phyloP scores from a whole-genome alignment of 164 flowering plant genomes.

The Kingdonia uniflora region DNA sequence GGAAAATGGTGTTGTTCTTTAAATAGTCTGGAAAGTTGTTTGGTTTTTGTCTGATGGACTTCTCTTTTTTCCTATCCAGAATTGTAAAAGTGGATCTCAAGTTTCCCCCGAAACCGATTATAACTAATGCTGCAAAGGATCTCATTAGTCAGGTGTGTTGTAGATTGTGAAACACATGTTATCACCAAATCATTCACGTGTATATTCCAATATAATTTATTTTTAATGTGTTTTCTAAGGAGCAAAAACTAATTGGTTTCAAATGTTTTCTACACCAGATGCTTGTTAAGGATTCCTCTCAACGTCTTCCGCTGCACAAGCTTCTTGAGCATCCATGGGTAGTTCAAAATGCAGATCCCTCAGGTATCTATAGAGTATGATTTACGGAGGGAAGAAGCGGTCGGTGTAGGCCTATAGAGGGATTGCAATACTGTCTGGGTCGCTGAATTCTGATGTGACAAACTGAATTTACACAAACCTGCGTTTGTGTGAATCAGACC shows the following conservation, averaged over 20 bases:
- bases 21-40: too few species aligned
- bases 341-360: constrained; percentile 91
- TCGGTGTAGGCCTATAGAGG: neutral
- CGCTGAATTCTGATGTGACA: too few species aligned
- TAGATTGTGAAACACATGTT: neutral
- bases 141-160: constrained; percentile 74
- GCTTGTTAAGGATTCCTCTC: constrained; percentile 83
- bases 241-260: neutral
- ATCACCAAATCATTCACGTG: too few species aligned
- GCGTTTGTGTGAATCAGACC: too few species aligned
- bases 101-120: constrained; percentile 76
- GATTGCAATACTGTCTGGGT: neutral
- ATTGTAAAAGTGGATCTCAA: constrained; percentile 85
- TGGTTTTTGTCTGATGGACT: too few species aligned
- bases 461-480: too few species aligned
- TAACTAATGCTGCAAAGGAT: constrained; percentile 85
- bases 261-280: constrained; percentile 31
- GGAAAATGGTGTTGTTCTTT: too few species aligned
- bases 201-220: neutral
- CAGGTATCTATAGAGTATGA: constrained; percentile 60
- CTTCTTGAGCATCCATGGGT: constrained; percentile 98
- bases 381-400: neutral
- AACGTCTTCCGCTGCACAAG: constrained; percentile 82
- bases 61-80: constrained; percentile 23
- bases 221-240: neutral